Percentiles rank a stretch among this genome's conserved stretches.
phyloP scores from a whole-genome alignment of 192 early-diverging fungal genomes.

The Umbelopsis sp. region DNA sequence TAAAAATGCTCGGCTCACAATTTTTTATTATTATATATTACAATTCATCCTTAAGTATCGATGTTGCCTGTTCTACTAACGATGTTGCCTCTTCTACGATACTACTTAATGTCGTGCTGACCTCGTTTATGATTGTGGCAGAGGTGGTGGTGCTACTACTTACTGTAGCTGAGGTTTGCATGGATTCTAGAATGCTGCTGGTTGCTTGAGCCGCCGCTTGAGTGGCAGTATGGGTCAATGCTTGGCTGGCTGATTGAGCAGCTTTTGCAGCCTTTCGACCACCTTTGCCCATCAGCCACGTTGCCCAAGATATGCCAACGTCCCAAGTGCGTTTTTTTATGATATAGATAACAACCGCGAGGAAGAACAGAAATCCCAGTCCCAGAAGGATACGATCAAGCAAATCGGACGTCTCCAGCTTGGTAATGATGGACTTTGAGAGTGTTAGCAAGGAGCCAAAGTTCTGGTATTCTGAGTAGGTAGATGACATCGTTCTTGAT shows the following conservation, averaged over 20 bases:
- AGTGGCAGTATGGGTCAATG: too few relatives aligned
- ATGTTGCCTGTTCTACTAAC: background rate
- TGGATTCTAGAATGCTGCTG: background rate
- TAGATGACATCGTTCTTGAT: conserved; percentile 51
- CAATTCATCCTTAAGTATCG: background rate
- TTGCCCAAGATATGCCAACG: conserved; percentile 46
- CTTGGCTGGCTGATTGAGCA: background rate
- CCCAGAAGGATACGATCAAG: conserved; percentile 63
- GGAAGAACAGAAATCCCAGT: conserved; percentile 65
- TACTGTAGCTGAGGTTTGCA: background rate
- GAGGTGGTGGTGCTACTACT: background rate
- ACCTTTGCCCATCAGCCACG: conserved; percentile 25
- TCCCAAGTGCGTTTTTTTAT: conserved; percentile 65
- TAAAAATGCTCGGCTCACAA: background rate
- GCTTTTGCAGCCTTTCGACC: background rate
- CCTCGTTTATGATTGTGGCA: background rate
- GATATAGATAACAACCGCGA: conserved; percentile 62
- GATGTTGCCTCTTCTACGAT: conserved; percentile 1
- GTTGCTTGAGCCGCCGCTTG: background rate
- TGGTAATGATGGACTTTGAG: conserved; percentile 63
- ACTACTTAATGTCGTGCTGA: background rate
- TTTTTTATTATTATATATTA: background rate
- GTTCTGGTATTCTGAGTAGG: conserved; percentile 58
- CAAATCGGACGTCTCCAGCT: conserved; percentile 70
- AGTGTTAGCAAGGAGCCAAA: conserved; percentile 53